A percentile compares a stretch with the other conserved stretches of the same genome.
Conservation (phyloP, 2,329 filamentous ascomycete genomes). For the Penicillium sp. region DNA sequence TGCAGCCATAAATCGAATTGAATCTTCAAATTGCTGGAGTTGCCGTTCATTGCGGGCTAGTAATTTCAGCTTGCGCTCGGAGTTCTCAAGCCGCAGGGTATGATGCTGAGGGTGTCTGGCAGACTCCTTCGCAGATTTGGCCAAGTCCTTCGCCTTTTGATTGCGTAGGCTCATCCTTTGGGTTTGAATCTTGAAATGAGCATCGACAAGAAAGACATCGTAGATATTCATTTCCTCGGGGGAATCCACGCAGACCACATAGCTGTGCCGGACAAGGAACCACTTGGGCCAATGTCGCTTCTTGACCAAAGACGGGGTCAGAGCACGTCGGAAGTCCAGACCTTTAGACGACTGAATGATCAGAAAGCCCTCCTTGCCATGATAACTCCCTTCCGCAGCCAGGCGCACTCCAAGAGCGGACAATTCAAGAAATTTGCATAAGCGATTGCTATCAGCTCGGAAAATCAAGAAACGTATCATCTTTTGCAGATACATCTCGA, state of each 20-base stretch:
- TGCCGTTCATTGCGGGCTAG: slow-evolving; percentile 88
- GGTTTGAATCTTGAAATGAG: slow-evolving; percentile 76
- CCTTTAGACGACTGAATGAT: slow-evolving; percentile 90
- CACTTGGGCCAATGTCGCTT: slow-evolving; percentile 86
- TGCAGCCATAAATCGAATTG: slow-evolving; percentile 78
- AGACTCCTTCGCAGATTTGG: slow-evolving; percentile 62
- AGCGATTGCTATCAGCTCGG: slow-evolving; percentile 85
- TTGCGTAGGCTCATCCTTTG: slow-evolving; percentile 58
- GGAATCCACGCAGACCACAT: slow-evolving; percentile 96
- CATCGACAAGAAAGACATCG: slow-evolving; percentile 95
- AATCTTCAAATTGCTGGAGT: slow-evolving; percentile 88
- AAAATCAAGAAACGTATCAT: slow-evolving; percentile 98
- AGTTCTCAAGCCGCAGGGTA: slow-evolving; percentile 80
- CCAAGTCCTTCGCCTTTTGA: slow-evolving; percentile 57
- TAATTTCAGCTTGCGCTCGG: slow-evolving; percentile 86
- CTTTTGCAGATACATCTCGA: slow-evolving; percentile 87
- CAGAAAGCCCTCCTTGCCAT: slow-evolving; percentile 93
- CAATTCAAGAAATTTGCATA: slow-evolving; percentile 93
- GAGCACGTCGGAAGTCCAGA: slow-evolving; percentile 75
- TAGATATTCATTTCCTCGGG: slow-evolving; percentile 99
- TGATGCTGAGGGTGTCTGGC: slow-evolving; percentile 70
- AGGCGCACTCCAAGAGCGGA: slow-evolving; percentile 91
- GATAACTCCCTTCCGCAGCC: slow-evolving; percentile 92
- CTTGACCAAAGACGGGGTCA: slow-evolving; percentile 75
- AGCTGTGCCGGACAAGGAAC: slow-evolving; percentile 97